phyloP scores from a whole-genome alignment of 202 grass and related monocot species.

The Eragrostis tef region DNA sequence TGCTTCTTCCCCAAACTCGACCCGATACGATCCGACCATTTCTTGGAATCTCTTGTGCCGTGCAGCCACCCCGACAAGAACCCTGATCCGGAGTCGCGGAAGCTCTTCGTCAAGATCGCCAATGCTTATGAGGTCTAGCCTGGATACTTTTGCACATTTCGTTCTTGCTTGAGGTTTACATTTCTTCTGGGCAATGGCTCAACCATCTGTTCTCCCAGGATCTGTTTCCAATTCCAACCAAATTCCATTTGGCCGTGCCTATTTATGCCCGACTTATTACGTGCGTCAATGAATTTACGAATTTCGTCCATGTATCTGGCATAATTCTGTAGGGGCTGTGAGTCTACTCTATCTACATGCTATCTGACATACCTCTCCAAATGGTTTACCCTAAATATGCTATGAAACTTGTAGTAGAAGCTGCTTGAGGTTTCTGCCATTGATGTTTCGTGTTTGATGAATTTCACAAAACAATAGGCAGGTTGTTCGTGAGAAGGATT shows the following conservation, averaged over 20 bases:
- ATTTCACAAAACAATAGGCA: not conserved
- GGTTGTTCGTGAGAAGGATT: not conserved
- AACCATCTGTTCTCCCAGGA: not conserved
- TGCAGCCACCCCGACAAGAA: constrained; percentile 95
- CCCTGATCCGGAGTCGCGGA: constrained; percentile 81
- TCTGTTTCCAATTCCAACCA: not conserved
- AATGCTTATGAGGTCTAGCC: constrained; percentile 84
- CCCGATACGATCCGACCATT: constrained; percentile 24
- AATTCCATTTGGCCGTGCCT: not conserved
- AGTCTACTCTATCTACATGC: not conserved
- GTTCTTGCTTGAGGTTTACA: constrained; percentile 1
- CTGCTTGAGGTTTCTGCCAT: not conserved
- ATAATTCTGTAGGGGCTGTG: not conserved
- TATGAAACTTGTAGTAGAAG: not conserved
- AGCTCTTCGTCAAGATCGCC: constrained; percentile 90
- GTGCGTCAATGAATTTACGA: not conserved
- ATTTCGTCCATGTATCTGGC: not conserved
- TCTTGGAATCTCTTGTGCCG: constrained; percentile 20
- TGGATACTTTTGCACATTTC: constrained; percentile 11
- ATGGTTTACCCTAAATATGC: constrained; percentile 16
- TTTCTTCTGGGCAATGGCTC: not conserved
- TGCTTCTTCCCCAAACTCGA: not conserved
- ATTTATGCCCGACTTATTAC: not conserved
- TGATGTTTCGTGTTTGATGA: constrained; percentile 10
- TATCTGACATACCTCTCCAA: constrained; percentile 2